phyloP scores from a whole-genome alignment of 805 yeast genomes.

The Nakazawaea anatomiae region DNA sequence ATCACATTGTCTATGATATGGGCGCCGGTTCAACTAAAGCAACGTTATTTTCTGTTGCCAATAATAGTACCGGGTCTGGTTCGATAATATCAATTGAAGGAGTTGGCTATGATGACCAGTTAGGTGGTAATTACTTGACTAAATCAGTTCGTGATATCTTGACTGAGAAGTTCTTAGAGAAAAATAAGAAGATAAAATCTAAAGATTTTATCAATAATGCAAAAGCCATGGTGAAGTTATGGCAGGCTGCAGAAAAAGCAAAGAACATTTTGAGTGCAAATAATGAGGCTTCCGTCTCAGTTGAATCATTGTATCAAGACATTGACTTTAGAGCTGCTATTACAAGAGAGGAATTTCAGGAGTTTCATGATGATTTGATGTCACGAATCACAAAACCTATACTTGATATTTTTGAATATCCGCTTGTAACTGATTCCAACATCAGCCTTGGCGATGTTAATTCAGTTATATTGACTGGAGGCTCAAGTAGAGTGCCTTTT shows the following conservation, averaged over 20 bases:
- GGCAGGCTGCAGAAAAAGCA: constrained; percentile 84
- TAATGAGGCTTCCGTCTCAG: constrained; percentile 64
- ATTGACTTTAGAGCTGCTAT: constrained; percentile 63
- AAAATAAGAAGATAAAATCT: constrained; percentile 31
- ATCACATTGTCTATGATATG: constrained; percentile 77
- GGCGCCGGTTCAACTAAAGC: constrained; percentile 93
- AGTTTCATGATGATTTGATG: constrained; percentile 35
- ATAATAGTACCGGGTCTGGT: constrained; percentile 33
- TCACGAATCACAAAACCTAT: constrained; percentile 50
- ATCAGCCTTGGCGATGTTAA: constrained; percentile 33
- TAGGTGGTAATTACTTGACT: constrained; percentile 80
- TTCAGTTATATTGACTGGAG: constrained; percentile 83
- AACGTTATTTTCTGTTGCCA: constrained; percentile 64
- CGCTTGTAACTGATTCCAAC: constrained; percentile 19
- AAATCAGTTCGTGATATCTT: constrained; percentile 55
- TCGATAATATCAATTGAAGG: constrained; percentile 59
- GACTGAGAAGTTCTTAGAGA: constrained; percentile 48
- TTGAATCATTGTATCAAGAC: constrained; percentile 72
- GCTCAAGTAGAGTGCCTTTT: constrained; percentile 85
- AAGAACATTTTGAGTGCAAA: constrained; percentile 87
- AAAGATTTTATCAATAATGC: constrained; percentile 38
- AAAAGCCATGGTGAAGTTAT: constrained; percentile 59
- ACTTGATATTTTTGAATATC: constrained; percentile 37
- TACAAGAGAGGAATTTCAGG: constrained; percentile 82
- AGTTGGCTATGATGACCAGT: constrained; percentile 55